Conservation (phyloP, 768 basidiomycete genomes). For the Podaxis sp. region DNA sequence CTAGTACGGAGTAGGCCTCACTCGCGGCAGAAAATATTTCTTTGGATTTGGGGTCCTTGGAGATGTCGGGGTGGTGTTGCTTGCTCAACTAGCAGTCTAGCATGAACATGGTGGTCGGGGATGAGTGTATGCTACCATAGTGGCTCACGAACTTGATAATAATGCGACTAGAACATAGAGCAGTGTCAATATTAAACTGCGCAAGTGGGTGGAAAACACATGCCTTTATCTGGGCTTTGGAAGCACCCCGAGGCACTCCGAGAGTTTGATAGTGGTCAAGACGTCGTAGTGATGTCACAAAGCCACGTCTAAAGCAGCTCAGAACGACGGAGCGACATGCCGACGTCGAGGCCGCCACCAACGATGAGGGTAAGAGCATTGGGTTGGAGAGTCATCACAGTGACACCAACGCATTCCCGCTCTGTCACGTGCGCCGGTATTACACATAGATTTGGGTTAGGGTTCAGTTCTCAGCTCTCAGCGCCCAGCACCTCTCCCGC, state of each 20-base stretch:
- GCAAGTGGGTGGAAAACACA: not conserved
- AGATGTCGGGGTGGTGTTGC: slow-evolving; percentile 44
- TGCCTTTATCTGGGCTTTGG: slow-evolving; percentile 42
- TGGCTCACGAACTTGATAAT: slow-evolving; percentile 30
- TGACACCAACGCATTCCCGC: not conserved
- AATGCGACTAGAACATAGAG: slow-evolving; percentile 29
- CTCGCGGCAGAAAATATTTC: slow-evolving; percentile 34
- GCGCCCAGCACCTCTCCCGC: slow-evolving; percentile 5
- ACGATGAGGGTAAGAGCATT: slow-evolving; percentile 11
- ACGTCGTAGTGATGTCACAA: slow-evolving; percentile 20
- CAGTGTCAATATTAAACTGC: not conserved
- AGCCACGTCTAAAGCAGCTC: slow-evolving; percentile 6
- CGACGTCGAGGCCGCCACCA: not conserved
- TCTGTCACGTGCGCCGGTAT: not conserved
- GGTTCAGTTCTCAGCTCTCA: not conserved
- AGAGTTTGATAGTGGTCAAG: slow-evolving; percentile 36
- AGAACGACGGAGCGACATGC: not conserved
- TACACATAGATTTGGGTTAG: slow-evolving; percentile 18
- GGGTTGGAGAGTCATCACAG: slow-evolving; percentile 8
- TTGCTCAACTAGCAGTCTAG: slow-evolving; percentile 33
- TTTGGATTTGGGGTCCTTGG: slow-evolving; percentile 35
- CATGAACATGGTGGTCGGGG: not conserved
- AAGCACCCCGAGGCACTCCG: slow-evolving; percentile 31
- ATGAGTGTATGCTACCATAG: not conserved
- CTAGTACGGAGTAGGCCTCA: slow-evolving; percentile 41